Evolutionary conservation across 495 filamentous ascomycete species (phyloP), one percentile per base, ranked within the genome.

Genomic region (Podospora conica): DNA sequence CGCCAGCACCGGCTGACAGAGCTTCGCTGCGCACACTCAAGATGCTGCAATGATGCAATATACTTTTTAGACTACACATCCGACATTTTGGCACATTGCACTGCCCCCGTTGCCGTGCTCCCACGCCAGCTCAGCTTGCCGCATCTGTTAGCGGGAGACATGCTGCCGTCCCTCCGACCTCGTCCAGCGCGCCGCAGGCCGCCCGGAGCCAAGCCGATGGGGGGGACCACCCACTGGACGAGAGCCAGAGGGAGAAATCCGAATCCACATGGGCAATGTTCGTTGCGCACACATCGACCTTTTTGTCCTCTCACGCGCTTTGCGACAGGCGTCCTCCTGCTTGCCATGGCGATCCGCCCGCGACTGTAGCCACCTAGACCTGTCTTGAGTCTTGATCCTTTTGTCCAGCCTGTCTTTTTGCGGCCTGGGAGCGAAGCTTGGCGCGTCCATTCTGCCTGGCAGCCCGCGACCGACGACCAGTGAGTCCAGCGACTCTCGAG

Each of bases 211-310:
- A 48, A 48, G 40, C 40, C 40, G 23, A 60, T 29, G 27, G 23
- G 24, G 61, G 53, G 61, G 61, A 25, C 61, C 61, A 64, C 61
- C 53, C 40, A 48, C 40, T 48, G 40, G 15, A 55, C 24, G 23
- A 27, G 33, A 53, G 57, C 23, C 53, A 65, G 65, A n/a, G n/a
- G n/a, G n/a, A n/a, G n/a, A n/a, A 66, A 67, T 56, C 58, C 63
- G 40, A 66, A 67, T 56, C 58, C 63, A 64, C 61, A 55, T 59
- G 54, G 58, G 48, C 15, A 24, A 22, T 22, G 61, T 58, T 55
- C 21, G 57, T 63, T 66, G 68, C 71, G 69, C 71, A 75, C 73
- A 73, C 66, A 68, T 71, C 68, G 65, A 63, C 65, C 70, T 62
- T 71, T 70, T 74, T 68, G 64, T 65, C 63, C 65, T 64, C 60